A percentile compares a stretch with the other conserved stretches of the same genome.
These are phyloP conservation scores for Pseudonectria buxi DNA, from an alignment of 2,329 filamentous ascomycete species.

Conservation along the genomic window DNA sequence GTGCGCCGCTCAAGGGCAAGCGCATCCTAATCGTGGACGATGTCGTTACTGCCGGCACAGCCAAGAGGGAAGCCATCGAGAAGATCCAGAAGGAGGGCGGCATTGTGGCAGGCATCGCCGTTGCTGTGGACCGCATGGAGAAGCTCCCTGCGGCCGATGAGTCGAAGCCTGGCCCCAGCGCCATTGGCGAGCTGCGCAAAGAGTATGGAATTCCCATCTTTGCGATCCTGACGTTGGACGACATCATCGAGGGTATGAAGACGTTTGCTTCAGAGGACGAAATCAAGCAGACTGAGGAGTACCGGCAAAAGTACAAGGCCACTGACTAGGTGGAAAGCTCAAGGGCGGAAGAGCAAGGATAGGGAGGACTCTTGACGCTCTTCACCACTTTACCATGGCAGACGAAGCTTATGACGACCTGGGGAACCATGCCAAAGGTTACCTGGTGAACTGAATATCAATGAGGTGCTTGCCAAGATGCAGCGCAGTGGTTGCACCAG, in stretches of 20 bases:
- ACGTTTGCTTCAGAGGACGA: constrained; percentile 55
- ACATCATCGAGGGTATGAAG: constrained; percentile 67
- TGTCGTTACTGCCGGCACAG: constrained; percentile 92
- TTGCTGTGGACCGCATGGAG: constrained; percentile 83
- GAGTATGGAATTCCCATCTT: constrained; percentile 80
- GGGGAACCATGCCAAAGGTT: too few species aligned
- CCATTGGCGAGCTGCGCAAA: constrained; percentile 77
- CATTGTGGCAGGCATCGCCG: constrained; percentile 75
- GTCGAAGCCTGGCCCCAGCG: constrained; percentile 63
- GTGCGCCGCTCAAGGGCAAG: constrained; percentile 77
- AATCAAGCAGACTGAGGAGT: constrained; percentile 63
- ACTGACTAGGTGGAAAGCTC: constrained; percentile 40
- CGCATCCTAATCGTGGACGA: constrained; percentile 88
- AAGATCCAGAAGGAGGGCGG: constrained; percentile 86
- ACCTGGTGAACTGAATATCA: too few species aligned
- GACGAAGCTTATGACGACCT: too few species aligned
- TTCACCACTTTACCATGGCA: too few species aligned
- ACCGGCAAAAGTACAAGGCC: constrained; percentile 60
- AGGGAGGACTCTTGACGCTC: too few species aligned
- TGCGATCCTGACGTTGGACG: constrained; percentile 75
- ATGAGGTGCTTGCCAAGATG: too few species aligned
- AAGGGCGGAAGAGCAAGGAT: too few species aligned
- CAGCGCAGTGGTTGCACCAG: too few species aligned
- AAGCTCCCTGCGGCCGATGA: constrained; percentile 66
- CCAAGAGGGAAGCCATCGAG: constrained; percentile 83